phyloP scores from a whole-genome alignment of 306 rosid species.

The Fragaria ananassa region DNA sequence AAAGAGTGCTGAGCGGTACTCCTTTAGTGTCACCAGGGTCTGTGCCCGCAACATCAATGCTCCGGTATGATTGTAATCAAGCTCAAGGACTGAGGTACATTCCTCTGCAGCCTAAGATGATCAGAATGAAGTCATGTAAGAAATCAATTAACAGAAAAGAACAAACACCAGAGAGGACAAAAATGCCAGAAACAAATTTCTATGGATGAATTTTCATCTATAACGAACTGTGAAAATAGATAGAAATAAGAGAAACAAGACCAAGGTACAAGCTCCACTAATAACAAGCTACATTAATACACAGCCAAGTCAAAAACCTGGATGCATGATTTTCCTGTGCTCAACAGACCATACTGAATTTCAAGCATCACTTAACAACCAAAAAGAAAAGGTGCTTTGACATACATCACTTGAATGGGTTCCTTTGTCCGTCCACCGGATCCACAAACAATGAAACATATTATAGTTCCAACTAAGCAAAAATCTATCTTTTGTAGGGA shows the following conservation, averaged over 20 bases:
- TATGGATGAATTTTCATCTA: not conserved
- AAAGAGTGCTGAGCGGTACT: slow-evolving; percentile 86
- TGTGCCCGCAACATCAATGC: slow-evolving; percentile 87
- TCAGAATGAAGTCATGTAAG: slow-evolving; percentile 19
- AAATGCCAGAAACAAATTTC: not conserved
- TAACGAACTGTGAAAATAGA: not conserved
- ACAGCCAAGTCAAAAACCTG: not conserved
- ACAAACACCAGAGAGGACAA: not conserved
- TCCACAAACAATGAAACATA: not conserved
- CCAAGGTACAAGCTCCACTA: not conserved
- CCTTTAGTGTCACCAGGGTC: slow-evolving; percentile 76
- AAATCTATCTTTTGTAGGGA: not conserved
- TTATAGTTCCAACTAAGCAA: not conserved
- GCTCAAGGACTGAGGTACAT: slow-evolving; percentile 89
- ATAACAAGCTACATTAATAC: not conserved
- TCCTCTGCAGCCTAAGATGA: slow-evolving; percentile 78
- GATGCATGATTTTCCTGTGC: not conserved
- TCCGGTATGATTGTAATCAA: slow-evolving; percentile 74
- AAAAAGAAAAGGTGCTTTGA: not conserved
- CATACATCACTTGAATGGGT: not conserved
- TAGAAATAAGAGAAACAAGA: not conserved
- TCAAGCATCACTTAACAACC: not conserved
- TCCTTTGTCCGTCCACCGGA: not conserved
- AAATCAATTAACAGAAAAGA: not conserved
- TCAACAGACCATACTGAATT: not conserved